Base-by-base conservation (phyloP, 176 grass and related monocot species). In the Saccharum spontaneum region DNA sequence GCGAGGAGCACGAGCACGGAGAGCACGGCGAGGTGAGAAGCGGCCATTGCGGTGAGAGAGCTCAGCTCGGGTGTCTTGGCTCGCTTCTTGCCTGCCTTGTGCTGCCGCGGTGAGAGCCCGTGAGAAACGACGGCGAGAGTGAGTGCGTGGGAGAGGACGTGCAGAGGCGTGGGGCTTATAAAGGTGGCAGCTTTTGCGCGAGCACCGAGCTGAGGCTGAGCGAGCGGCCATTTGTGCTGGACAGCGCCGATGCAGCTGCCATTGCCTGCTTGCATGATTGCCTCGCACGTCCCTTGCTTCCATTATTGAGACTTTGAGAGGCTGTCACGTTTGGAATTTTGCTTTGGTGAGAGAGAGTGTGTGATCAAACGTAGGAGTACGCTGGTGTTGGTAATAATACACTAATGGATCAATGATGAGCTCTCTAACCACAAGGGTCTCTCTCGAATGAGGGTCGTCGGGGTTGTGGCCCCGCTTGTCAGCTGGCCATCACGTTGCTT, bases 1-100 rank as follows among this genome's bases (percentile, higher is more conserved):
- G 85, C 85, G 0, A 91, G 85, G 70, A 91, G 70, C 2, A 81
- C 85, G 23, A 91, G 85, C 63, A 81, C 76, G 71, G 81, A 80
- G 63, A 88, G 85, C 77, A 88, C 40, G 71, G 76, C 77, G 41
- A 91, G 81, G 81, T 62, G 80, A 77, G 85, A 70, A 84, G 82
- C 81, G 34, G 89, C 89, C 89, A 91, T 91, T 71, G 69, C 1
- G 23, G 45, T 37, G 39, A 16, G 5, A 50, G 31, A 1, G 17
- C 8, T 43, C 3, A 33, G 33, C 33, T 36, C 34, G 34, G 67
- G 23, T 8, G 1, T 31, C 62, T 8, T 59, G 50, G 70, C 77
- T 78, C 73, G 75, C 84, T 73, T 54, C 83, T 82, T 72, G 40
- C 46, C 87, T 85, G 57, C 80, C 23, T 43, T 60, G 61, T 69